Evolutionary conservation across 108 stramenopile genomes (phyloP).

Genomic region (Cyclotella kingstonii): DNA sequence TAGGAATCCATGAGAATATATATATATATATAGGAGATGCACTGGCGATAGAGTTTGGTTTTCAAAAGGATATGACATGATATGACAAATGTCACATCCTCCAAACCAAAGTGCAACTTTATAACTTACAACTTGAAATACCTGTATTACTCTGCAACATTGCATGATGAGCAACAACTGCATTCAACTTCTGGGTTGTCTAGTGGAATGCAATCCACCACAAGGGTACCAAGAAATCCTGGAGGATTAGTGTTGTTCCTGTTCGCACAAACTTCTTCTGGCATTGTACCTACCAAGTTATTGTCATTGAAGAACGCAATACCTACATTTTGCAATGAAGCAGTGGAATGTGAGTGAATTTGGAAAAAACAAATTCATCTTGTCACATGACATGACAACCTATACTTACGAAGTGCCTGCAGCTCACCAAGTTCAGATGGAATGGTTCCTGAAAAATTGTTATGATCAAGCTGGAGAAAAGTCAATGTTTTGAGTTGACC

Average conservation of each 20-base stretch:
- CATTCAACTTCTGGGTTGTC: slow-evolving; percentile 23
- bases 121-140: too few species aligned
- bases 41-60: too few species aligned
- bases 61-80: too few species aligned
- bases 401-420: slow-evolving; percentile 16
- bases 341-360: too few species aligned
- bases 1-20: too few species aligned
- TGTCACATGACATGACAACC: neutral
- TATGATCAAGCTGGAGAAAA: slow-evolving; percentile 48
- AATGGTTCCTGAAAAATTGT: slow-evolving; percentile 52
- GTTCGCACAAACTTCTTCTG: slow-evolving; percentile 47
- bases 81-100: too few species aligned
- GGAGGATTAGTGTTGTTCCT: slow-evolving; percentile 26
- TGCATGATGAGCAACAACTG: slow-evolving; percentile 22
- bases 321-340: too few species aligned
- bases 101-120: too few species aligned
- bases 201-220: slow-evolving; percentile 15
- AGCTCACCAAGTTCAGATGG: slow-evolving; percentile 54
- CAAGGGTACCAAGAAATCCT: slow-evolving; percentile 17
- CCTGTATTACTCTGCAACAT: neutral
- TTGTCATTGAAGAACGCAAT: slow-evolving; percentile 23
- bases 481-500: slow-evolving; percentile 48
- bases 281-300: slow-evolving; percentile 41
- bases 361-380: too few species aligned
- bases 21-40: too few species aligned